These are phyloP conservation scores for Micromonas pusilla DNA, from an alignment of 139 green algal species.

Conservation along the genomic window DNA sequence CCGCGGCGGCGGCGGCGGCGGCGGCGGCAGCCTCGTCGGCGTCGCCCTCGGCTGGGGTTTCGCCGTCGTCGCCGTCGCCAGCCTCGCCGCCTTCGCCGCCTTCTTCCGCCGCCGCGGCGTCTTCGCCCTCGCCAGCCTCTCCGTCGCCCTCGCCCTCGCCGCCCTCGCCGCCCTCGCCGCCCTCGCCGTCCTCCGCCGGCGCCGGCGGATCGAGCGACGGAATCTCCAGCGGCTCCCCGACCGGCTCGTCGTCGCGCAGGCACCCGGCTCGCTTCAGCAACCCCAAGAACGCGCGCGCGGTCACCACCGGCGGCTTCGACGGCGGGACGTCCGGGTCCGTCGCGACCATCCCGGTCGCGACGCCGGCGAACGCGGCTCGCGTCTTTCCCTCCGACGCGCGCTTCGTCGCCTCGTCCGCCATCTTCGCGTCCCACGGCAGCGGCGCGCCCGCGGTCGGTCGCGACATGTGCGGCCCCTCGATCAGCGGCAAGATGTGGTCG, in stretches of 20 bases:
- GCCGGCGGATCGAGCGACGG: not conserved
- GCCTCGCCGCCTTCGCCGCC: not conserved
- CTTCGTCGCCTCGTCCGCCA: not conserved
- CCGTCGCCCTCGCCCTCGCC: not conserved
- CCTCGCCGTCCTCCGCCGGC: not conserved
- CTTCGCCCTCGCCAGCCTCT: not conserved
- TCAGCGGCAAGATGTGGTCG: slow-evolving; percentile 22
- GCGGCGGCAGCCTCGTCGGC: no score
- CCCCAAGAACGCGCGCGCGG: no score
- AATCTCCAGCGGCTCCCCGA: not conserved
- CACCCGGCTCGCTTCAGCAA: not conserved
- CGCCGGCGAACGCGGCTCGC: no score
- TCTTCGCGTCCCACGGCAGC: slow-evolving; percentile 11
- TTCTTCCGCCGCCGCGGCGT: not conserved
- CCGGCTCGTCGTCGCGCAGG: not conserved
- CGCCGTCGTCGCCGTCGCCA: not conserved
- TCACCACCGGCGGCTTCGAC: no score
- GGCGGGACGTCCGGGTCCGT: no score
- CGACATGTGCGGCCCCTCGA: slow-evolving; percentile 37
- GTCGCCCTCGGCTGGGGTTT: not conserved
- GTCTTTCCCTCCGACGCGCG: no score
- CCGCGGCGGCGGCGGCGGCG: no score
- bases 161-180: not conserved
- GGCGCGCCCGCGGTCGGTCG: slow-evolving; percentile 35
- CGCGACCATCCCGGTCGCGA: no score